phyloP scores from a whole-genome alignment of 352 stramenopile species.

The Phytophthora capsici region DNA sequence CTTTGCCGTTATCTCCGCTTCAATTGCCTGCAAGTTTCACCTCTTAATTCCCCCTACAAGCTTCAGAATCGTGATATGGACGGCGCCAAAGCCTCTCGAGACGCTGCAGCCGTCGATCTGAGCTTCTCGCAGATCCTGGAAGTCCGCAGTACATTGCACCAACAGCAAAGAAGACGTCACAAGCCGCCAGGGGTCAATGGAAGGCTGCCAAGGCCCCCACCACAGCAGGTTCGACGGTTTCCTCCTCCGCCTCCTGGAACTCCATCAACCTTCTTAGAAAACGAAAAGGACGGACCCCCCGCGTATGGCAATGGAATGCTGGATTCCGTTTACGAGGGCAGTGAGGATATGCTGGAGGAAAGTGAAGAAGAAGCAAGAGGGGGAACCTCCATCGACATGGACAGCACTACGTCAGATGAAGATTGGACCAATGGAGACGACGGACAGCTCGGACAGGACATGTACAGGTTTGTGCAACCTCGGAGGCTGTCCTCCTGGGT shows the following conservation, averaged over 20 bases:
- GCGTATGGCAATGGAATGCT: conserved; percentile 46
- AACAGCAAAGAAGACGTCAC: conserved; percentile 39
- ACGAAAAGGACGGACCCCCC: conserved; percentile 22
- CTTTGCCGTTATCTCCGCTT: not conserved
- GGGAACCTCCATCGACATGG: conserved; percentile 11
- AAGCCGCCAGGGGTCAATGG: conserved; percentile 23
- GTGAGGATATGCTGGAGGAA: conserved; percentile 50
- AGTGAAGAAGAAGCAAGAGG: conserved; percentile 13
- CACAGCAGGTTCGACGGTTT: conserved; percentile 10
- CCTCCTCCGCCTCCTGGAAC: conserved; percentile 15
- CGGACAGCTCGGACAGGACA: conserved; percentile 60
- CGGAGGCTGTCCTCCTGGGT: conserved; percentile 82
- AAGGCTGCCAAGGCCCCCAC: not conserved
- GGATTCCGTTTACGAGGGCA: conserved; percentile 66
- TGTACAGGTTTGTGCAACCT: conserved; percentile 88
- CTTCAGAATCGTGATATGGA: conserved; percentile 43
- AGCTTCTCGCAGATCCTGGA: conserved; percentile 87
- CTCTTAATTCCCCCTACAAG: not conserved
- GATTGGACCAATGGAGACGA: conserved; percentile 65
- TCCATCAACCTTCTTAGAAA: conserved; percentile 20
- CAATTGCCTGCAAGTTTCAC: not conserved
- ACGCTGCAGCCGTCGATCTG: conserved; percentile 59
- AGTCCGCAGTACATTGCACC: conserved; percentile 59
- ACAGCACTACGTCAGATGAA: conserved; percentile 60
- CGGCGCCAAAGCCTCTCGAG: conserved; percentile 36